Evolutionary conservation across 1,139 yeast species (phyloP), one percentile per base, ranked within the genome.

Genomic region (Protomyces pachydermus): DNA sequence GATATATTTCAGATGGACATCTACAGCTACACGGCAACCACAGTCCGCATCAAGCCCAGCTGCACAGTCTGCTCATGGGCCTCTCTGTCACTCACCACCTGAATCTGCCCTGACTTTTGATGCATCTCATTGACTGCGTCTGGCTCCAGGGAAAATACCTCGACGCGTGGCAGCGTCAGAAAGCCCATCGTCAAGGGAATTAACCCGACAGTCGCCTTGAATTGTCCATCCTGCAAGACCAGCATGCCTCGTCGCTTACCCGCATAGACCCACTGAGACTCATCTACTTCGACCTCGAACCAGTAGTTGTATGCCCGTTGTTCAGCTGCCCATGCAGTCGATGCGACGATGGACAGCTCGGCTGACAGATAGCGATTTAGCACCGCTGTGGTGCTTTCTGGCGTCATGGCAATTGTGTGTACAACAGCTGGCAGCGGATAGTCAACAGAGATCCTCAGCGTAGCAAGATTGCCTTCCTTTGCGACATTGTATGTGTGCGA

Each of bases 211-310:
- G 16, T 20, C 12, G 18, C 14, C 12, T 18, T 9, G 28, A 20
- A 42, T 42, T 42, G 23, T 16, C 48, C 48, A 18, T 42, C 25
- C 28, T 10, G 12, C 12, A 42, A 9, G 48, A 10, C 12, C 16
- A 57, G 39, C 25, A 18, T 10, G 18, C 55, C 57, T 28, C 53
- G 52, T 14, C 34, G 32, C 25, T 53, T 52, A 10, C 63, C 63
- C 16, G 34, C 56, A 18, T 52, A n/a, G 14, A 60, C 16, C 63
- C 63, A 60, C 3, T 38, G 23, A 2, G 18, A 18, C n/a, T 52
- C 56, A 20, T 60, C 63, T 3, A 42, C 42, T 9, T 60, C 46
- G 18, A 60, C 35, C 6, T 52, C 63, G 46, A 60, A 52, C 48
- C 34, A 28, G 4, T 8, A 12, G 3, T 25, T 20, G 38, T 39